These are phyloP conservation scores for Citropsis articulata DNA, from an alignment of 345 rosid genomes.

Conservation along the genomic window DNA sequence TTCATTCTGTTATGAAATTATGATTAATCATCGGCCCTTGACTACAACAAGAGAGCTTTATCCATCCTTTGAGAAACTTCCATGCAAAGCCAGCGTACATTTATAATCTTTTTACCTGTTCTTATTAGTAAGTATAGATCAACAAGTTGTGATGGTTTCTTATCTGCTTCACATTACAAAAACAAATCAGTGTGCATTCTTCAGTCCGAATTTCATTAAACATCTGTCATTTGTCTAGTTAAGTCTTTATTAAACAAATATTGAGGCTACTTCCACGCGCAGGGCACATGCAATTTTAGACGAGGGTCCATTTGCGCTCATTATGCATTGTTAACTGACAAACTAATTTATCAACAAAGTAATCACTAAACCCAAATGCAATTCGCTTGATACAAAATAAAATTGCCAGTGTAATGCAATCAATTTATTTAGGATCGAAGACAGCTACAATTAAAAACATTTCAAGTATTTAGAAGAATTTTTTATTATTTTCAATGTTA, in stretches of 20 bases:
- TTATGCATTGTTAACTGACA: background rate
- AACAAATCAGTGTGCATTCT: conserved; percentile 30
- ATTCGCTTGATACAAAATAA: background rate
- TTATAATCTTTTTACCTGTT: conserved; percentile 67
- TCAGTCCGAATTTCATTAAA: background rate
- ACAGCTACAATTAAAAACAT: background rate
- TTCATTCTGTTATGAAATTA: too few relatives aligned
- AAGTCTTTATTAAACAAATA: background rate
- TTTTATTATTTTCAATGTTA: background rate
- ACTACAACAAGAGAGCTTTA: background rate
- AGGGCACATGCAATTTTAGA: background rate
- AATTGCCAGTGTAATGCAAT: background rate
- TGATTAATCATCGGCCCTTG: too few relatives aligned
- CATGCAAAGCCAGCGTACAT: conserved; percentile 45
- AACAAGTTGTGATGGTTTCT: conserved; percentile 77
- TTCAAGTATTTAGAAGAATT: background rate
- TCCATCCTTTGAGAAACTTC: background rate
- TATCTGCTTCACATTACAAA: conserved; percentile 85
- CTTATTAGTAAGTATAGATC: conserved; percentile 51
- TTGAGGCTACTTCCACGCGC: background rate
- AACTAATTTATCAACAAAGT: background rate
- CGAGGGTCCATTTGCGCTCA: background rate
- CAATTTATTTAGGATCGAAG: background rate
- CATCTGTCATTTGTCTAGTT: background rate
- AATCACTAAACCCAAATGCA: background rate